Evolutionary conservation across 306 rosid genomes (phyloP).

Genomic region (Mimosa bimucronata): DNA sequence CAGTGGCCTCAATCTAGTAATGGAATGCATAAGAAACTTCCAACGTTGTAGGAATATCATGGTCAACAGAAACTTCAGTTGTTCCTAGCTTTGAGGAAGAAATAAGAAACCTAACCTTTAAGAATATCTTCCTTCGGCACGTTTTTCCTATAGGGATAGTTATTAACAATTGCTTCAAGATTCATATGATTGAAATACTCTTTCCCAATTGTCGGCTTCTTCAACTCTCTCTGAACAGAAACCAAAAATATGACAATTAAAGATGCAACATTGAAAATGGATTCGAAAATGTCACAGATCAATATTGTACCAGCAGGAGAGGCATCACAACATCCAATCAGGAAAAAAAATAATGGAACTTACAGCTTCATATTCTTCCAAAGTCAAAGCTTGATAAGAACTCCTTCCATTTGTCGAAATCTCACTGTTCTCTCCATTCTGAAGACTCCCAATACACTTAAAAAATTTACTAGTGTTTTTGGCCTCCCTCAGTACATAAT

Average conservation of each 20-base stretch:
- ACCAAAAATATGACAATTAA: conserved; percentile 42
- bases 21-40: not conserved
- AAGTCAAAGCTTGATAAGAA: conserved; percentile 83
- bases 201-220: conserved; percentile 90
- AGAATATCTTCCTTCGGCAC: conserved; percentile 78
- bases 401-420: conserved; percentile 55
- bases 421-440: conserved; percentile 62
- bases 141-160: conserved; percentile 91
- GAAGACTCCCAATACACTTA: conserved; percentile 78
- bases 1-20: conserved; percentile 37
- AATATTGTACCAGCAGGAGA: conserved; percentile 19
- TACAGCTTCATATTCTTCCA: conserved; percentile 96
- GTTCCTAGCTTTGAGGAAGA: not conserved
- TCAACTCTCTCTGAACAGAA: conserved; percentile 82
- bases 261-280: conserved; percentile 15
- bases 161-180: conserved; percentile 87
- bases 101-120: conserved; percentile 65
- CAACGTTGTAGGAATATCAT: conserved; percentile 24
- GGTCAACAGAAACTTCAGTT: conserved; percentile 27
- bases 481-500: conserved; percentile 90
- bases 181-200: conserved; percentile 90
- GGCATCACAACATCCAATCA: conserved; percentile 7
- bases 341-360: conserved; percentile 42
- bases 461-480: conserved; percentile 92
- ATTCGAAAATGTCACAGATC: conserved; percentile 20